Conservation (phyloP, 208 protist genomes). For the Leishmania turanica region DNA sequence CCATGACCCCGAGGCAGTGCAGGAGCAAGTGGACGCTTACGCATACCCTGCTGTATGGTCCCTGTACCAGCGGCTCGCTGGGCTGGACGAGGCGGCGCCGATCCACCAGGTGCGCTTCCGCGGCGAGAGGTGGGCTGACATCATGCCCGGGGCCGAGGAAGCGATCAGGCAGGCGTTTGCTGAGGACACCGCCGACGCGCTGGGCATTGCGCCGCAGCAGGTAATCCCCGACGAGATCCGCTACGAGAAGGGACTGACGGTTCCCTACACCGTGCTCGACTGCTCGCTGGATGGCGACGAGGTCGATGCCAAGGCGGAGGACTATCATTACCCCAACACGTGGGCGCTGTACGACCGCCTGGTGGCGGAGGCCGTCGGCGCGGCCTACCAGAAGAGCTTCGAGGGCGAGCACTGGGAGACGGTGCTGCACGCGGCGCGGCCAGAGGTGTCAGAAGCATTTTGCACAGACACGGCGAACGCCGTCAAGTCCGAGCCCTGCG, state of each 20-base stretch:
- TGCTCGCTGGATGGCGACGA: conserved; percentile 37
- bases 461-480: conserved; percentile 44
- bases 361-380: conserved; percentile 37
- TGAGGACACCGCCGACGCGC: conserved; percentile 45
- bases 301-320: conserved; percentile 41
- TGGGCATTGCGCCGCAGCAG: conserved; percentile 33
- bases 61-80: conserved; percentile 50
- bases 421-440: conserved; percentile 35
- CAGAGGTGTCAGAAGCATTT: conserved; percentile 54
- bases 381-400: conserved; percentile 50
- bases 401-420: conserved; percentile 54
- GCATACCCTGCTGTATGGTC: conserved; percentile 58
- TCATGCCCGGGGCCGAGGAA: conserved; percentile 30
- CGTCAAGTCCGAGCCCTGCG: conserved; percentile 25
- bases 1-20: conserved; percentile 34
- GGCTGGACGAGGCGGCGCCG: conserved; percentile 28
- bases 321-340: conserved; percentile 56
- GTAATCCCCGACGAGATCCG: conserved; percentile 38
- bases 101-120: conserved; percentile 52
- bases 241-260: conserved; percentile 51
- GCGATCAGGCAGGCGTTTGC: conserved; percentile 39
- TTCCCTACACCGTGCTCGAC: conserved; percentile 42
- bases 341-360: conserved; percentile 56
- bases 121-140: conserved; percentile 45
- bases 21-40: conserved; percentile 47